Conservation (phyloP, 352 stramenopile species). For the Pythium biforme region DNA sequence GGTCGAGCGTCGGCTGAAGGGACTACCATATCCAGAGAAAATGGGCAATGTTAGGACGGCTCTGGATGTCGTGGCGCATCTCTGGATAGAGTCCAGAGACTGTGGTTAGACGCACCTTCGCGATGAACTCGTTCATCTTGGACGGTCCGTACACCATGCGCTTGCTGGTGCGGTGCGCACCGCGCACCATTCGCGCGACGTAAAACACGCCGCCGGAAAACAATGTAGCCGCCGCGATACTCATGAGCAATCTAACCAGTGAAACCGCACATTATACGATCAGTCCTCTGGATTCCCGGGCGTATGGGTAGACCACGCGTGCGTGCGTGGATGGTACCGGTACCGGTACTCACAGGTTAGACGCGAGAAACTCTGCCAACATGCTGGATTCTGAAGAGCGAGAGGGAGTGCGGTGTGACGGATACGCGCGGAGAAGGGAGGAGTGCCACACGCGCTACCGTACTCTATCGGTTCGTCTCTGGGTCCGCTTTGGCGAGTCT, state of each 20-base stretch:
- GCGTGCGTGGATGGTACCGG: too few relatives aligned
- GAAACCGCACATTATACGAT: too few relatives aligned
- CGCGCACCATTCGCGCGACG: conserved; percentile 23
- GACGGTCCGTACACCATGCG: conserved; percentile 66
- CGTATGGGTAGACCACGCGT: too few relatives aligned
- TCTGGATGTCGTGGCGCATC: background rate
- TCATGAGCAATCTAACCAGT: conserved; percentile 22
- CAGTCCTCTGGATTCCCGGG: too few relatives aligned
- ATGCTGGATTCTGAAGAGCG: background rate
- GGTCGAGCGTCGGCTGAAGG: conserved; percentile 47
- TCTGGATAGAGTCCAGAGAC: background rate
- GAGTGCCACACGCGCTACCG: background rate
- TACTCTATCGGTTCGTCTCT: background rate
- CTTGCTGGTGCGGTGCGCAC: conserved; percentile 24
- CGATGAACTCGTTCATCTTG: conserved; percentile 65
- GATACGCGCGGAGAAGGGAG: background rate
- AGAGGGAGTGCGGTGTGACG: background rate
- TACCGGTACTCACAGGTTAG: conserved; percentile 11
- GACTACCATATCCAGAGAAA: conserved; percentile 26
- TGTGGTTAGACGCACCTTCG: conserved; percentile 31
- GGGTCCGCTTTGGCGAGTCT: background rate
- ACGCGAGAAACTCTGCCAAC: conserved; percentile 9
- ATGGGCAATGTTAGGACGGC: conserved; percentile 4
- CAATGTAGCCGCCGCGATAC: conserved; percentile 26
- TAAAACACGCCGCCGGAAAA: conserved; percentile 36